phyloP scores from a whole-genome alignment of 148 eudicot species.

The Gaultheria prostrata region DNA sequence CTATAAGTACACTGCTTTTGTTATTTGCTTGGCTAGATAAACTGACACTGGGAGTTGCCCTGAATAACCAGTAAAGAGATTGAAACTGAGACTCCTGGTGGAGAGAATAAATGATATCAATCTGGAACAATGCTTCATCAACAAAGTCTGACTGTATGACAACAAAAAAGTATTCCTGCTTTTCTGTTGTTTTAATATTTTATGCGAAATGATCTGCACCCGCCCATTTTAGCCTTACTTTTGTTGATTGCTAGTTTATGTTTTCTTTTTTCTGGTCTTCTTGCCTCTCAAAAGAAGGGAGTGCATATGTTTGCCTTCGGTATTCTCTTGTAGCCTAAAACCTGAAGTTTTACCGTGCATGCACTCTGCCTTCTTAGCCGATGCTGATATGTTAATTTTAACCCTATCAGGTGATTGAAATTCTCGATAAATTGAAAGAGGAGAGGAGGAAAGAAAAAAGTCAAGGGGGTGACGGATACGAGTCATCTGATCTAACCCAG shows the following conservation, averaged over 20 bases:
- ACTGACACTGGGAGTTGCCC: neutral
- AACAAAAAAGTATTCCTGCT: neutral
- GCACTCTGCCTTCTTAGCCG: neutral
- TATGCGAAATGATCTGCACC: neutral
- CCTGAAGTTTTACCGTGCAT: neutral
- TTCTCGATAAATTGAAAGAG: constrained; percentile 81
- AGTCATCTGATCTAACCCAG: constrained; percentile 27
- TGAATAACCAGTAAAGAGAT: neutral
- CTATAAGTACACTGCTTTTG: neutral
- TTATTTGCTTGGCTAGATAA: neutral
- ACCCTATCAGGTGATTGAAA: constrained; percentile 73
- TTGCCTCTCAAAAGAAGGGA: neutral
- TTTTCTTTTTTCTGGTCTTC: neutral
- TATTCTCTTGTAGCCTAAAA: neutral
- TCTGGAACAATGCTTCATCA: neutral
- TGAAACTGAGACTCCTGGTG: neutral
- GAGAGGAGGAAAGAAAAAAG: constrained; percentile 34
- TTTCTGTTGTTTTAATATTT: neutral
- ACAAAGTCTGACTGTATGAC: neutral
- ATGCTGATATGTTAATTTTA: constrained; percentile 7
- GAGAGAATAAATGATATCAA: neutral
- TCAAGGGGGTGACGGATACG: constrained; percentile 26
- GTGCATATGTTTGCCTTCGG: neutral
- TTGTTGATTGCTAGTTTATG: neutral
- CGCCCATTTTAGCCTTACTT: neutral